Base-by-base conservation (phyloP, 164 flowering plant genomes). In the Buxus sempervirens region DNA sequence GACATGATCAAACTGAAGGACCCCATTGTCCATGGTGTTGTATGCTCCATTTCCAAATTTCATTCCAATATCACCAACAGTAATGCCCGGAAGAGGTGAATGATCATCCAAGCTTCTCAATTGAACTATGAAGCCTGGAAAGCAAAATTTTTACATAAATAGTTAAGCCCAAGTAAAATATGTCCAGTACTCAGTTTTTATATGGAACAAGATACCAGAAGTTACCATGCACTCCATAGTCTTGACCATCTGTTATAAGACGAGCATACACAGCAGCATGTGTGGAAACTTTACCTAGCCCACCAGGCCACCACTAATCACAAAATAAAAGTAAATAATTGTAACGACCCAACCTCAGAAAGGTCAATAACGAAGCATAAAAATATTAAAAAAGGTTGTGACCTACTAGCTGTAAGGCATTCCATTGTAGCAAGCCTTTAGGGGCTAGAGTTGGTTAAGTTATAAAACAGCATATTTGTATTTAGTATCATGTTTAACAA, bases 231-330 rank as follows among this genome's bases (percentile, higher is more conserved):
- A 96, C 85, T 42, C 99, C 99, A 78, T 93, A 75, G 64, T 91
- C 96, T 66, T 78, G 57, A 16, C 91, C 96, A 72, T 83, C 82
- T 19, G 77, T 76, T 62, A 93, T 84, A 23, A 93, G 93, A 48
- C 96, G 96, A 10, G 96, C 98, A 85, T 86, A 90, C 54, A 86
- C 86, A 73, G 90, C 80, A 72, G 90, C 99, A 83, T 96, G 99
- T 5, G 98, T 96, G 28, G 99, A 87, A 73, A 81, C 81, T 84
- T 93, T 93, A 55, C 98, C 99, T 74, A 93, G 74, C 48, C 98
- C 99, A 74, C 99, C 98, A 76, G 99, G 98, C 99, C 99, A 96
- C 98, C 98, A 96, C 99, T 96, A 72, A 64, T 42, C 22, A 76
- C 28, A 71, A 68, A 16, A 59, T 32, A 15, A 7, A 61, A 68